These are phyloP conservation scores for Chloroidium sp. DNA, from an alignment of 163 green algal species.

Conservation along the genomic window DNA sequence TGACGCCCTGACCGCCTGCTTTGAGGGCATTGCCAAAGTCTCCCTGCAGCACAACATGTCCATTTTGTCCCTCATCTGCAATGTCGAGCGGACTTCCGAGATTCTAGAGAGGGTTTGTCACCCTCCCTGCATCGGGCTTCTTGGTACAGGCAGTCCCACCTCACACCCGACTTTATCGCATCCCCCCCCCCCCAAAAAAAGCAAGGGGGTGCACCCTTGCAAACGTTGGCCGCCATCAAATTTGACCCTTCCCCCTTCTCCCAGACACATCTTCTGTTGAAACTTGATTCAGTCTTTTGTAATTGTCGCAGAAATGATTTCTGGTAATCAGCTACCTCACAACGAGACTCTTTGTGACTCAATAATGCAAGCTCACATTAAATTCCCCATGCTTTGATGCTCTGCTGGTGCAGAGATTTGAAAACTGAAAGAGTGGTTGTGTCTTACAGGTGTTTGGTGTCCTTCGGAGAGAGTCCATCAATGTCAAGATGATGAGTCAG, in stretches of 20 bases:
- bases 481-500: slow-evolving; percentile 92
- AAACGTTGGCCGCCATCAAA: no score
- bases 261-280: no score
- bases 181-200: no score
- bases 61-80: slow-evolving; percentile 96
- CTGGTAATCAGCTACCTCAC: no score
- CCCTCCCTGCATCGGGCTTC: slow-evolving; percentile 8
- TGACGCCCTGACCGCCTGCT: slow-evolving; percentile 50
- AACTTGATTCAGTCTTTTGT: no score
- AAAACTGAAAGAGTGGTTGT: no score
- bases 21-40: slow-evolving; percentile 56
- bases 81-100: slow-evolving; percentile 75
- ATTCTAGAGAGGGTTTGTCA: slow-evolving; percentile 74
- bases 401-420: no score
- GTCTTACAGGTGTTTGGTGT: slow-evolving; percentile 54
- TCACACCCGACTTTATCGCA: no score
- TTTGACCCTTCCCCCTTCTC: no score
- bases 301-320: no score
- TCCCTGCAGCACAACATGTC: slow-evolving; percentile 53
- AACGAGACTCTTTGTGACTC: no score
- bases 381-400: neutral
- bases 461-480: slow-evolving; percentile 60
- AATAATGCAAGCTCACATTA: neutral
- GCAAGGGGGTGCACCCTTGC: no score
- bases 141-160: neutral